Base-by-base conservation (phyloP, 1,284 basidiomycete species). In the Ustilago trichophora region DNA sequence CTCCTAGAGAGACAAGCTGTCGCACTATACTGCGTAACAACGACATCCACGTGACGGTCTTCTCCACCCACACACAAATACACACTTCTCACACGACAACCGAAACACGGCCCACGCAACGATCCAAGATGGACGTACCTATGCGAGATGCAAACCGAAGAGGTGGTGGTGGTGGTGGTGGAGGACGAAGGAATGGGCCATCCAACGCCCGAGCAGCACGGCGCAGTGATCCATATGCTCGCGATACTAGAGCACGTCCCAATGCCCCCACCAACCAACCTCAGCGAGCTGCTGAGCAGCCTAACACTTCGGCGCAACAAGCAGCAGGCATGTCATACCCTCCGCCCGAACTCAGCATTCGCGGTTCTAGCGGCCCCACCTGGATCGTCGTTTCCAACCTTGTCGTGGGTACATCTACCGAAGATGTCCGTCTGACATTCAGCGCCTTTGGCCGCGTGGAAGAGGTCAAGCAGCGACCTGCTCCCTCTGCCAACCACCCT, bases 391-490 rank as follows among this genome's bases (percentile, higher is more conserved):
- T 79, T 6, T 66, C 71, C 8, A 80, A 80, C 43, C 59, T 80
- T 10, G 65, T 72, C 9, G 48, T 46, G 5, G 78, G 78, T 15
- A 80, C 78, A 12, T 71, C 72, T 34, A 67, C 32, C 21, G 77
- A 77, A 34, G 78, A 80, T 45, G 73, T 80, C 7, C 55, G 65
- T 44, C 58, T 75, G 37, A 80, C 78, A 4, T 80, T 80, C 34
- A 60, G 70, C 40, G 52, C 71, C 35, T 72, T 78, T 34, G 78
- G 78, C 9, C 50, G 53, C 8, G 56, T 80, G 18, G 65, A 63
- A 13, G 69, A 76, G 19, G 69, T 79, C 41, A 69, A 62, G 34
- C 64, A 63, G 41, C 72, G 72, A 35, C 57, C 65, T 16, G 46
- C 68, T 0, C 71, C 73, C 9, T 64, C 72, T 3, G 49, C 62